Evolutionary conservation across 345 rosid genomes (phyloP).

Genomic region (Aegle marmelos): DNA sequence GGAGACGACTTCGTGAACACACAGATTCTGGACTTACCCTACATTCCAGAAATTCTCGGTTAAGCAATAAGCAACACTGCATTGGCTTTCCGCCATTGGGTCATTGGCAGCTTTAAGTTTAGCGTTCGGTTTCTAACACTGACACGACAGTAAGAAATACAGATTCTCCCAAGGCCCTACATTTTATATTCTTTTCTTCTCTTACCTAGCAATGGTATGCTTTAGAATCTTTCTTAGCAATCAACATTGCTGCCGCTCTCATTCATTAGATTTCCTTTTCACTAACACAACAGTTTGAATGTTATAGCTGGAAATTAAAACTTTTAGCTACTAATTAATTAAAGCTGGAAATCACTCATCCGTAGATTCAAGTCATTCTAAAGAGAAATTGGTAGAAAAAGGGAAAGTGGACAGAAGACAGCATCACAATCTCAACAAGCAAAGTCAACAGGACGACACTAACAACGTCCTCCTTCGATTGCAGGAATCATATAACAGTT

Average conservation of each 20-base stretch:
- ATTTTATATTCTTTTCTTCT: constrained; percentile 11
- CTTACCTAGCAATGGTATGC: neutral
- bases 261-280: neutral
- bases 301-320: neutral
- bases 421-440: constrained; percentile 35
- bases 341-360: neutral
- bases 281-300: neutral
- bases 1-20: neutral
- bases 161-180: constrained; percentile 20
- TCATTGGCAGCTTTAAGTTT: neutral
- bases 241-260: neutral
- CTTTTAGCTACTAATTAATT: neutral
- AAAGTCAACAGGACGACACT: constrained; percentile 37
- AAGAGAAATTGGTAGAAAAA: neutral
- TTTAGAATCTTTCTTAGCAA: neutral
- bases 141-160: neutral
- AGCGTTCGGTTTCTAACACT: neutral
- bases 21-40: neutral
- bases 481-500: constrained; percentile 22
- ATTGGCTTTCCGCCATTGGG: neutral
- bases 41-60: no score
- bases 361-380: constrained; percentile 3
- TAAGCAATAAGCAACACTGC: no score
- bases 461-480: constrained; percentile 14
- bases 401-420: constrained; percentile 10